Evolutionary conservation across 108 stramenopile species (phyloP).

Genomic region (Stephanodiscus minutulus): DNA sequence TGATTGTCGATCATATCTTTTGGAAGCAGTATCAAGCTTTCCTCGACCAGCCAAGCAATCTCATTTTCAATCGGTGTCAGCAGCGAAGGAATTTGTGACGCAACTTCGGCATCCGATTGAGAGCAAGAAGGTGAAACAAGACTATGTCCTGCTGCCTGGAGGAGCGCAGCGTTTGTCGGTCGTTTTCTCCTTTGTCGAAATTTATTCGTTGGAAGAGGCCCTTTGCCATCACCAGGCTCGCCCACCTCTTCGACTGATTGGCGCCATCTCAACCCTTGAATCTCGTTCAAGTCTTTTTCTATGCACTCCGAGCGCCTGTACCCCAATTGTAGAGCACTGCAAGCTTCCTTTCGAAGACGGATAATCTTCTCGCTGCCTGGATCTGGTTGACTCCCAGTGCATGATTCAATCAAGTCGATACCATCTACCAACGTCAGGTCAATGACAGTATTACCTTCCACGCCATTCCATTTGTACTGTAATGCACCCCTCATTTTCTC

Average conservation of each 20-base stretch:
- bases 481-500: background rate
- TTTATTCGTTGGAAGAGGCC: background rate
- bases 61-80: conserved; percentile 23
- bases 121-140: background rate
- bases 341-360: conserved; percentile 17
- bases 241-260: conserved; percentile 22
- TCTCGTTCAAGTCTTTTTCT: conserved; percentile 16
- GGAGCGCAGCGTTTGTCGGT: background rate
- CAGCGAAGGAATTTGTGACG: background rate
- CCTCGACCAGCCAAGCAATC: conserved; percentile 32
- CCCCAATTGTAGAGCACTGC: conserved; percentile 26
- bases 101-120: conserved; percentile 5
- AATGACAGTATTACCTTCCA: background rate
- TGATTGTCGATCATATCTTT: background rate
- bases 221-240: conserved; percentile 11
- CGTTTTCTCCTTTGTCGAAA: conserved; percentile 13
- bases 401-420: background rate
- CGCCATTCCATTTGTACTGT: background rate
- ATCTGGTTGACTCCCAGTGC: background rate
- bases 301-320: conserved; percentile 32
- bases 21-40: conserved; percentile 33
- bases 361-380: background rate
- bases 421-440: background rate
- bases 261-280: conserved; percentile 10
- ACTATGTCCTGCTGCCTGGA: conserved; percentile 2